These are phyloP conservation scores for Citeromyces nyonsensis DNA, from an alignment of 805 yeast genomes.

Conservation along the genomic window DNA sequence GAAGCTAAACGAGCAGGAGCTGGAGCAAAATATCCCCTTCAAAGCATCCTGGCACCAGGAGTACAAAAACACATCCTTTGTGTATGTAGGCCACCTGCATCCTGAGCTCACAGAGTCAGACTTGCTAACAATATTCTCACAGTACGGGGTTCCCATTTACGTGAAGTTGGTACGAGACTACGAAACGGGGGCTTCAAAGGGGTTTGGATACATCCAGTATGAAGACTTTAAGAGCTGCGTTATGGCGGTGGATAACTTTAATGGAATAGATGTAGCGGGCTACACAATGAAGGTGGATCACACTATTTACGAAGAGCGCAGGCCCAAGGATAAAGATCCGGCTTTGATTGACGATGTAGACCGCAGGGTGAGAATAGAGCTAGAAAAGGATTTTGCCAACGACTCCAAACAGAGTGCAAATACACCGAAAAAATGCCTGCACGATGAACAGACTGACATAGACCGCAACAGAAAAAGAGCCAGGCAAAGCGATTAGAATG, in stretches of 20 bases:
- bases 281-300: constrained; percentile 46
- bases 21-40: constrained; percentile 38
- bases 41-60: constrained; percentile 86
- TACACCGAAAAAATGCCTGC: constrained; percentile 2
- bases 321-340: constrained; percentile 18
- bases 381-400: constrained; percentile 30
- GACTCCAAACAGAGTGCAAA: constrained; percentile 13
- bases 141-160: constrained; percentile 77
- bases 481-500: no score
- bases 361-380: constrained; percentile 47
- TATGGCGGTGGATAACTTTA: constrained; percentile 79
- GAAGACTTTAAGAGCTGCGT: constrained; percentile 70
- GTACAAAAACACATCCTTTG: constrained; percentile 58
- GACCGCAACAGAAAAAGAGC: constrained; percentile 4
- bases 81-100: constrained; percentile 66
- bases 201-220: constrained; percentile 73
- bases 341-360: constrained; percentile 25
- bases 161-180: constrained; percentile 53
- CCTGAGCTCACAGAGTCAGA: constrained; percentile 58
- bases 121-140: constrained; percentile 65
- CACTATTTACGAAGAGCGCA: constrained; percentile 24
- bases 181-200: constrained; percentile 43
- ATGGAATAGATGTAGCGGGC: constrained; percentile 45
- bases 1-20: constrained; percentile 49
- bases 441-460: constrained; percentile 32